Evolutionary conservation across 2,329 filamentous ascomycete species (phyloP), one percentile per base, ranked within the genome.

Genomic region (Drechslera avenae): DNA sequence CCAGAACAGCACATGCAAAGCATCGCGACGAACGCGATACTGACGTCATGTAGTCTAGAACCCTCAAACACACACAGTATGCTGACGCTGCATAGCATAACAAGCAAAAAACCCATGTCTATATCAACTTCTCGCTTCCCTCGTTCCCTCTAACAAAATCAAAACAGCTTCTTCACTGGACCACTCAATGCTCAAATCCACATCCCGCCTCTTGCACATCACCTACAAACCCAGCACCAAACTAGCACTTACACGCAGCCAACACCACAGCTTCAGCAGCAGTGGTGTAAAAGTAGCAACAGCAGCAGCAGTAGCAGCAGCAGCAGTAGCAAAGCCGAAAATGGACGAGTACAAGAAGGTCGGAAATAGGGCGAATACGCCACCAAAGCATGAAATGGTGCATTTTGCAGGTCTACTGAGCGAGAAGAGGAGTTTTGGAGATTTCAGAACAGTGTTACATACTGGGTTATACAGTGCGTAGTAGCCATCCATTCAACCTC

Each of bases 361-460:
- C 3, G 69, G 69, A 1, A 70, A 72, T 50, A 49, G 62, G 47
- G 45, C 69, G 18, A 36, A 56, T 19, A 47, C 54, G 50, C 64
- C 67, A 7, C 71, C 71, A 1, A 63, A 62, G 39, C 72, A 73
- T 23, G 64, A 85, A 57, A 86, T 87, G 82, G 79, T 79, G n/a
- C 82, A 85, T 68, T 85, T 87, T 56, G 79, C 81, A 0, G 72
- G 78, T 12, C 78, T 86, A 69, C 78, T 81, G 21, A 80, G 76
- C 7, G 73, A 79, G 6, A 75, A 85, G 40, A 77, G 84, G 16
- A 74, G 78, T 32, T 86, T 83, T 16, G 78, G 74, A 2, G 81
- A 84, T 50, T 87, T 86, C 64, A 76, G 84, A 3, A 82, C 81
- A 28, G 83, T 87, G 17, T 70, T 87, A 12, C 84, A 81, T 70